Evolutionary conservation across 495 filamentous ascomycete genomes (phyloP), one percentile per base, ranked within the genome.

Genomic region (Amphirosellinia nigrospora): DNA sequence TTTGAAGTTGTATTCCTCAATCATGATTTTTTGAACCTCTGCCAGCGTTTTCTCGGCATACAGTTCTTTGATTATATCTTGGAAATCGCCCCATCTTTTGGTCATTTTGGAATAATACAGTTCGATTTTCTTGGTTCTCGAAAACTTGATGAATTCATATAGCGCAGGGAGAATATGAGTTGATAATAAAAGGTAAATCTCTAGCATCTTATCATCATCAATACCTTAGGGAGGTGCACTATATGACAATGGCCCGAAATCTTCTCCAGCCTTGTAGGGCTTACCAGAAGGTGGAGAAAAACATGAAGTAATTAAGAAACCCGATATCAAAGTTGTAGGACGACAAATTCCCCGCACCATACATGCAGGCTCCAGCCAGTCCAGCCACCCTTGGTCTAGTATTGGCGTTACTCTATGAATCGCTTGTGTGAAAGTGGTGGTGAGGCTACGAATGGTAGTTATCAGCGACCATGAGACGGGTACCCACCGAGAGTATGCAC

Each of bases 11-110:
- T 85, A 76, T 59, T 64, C 69, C n/a, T 81, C 75, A 55, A 77
- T 74, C 81, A 85, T 83, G 15, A 81, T 75, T 56, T 74, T 71
- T 67, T 73, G 77, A 21, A 85, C 83, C 58, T 78, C 79, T 8
- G 79, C 74, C 26, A 85, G 80, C 34, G 81, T 81, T 39, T 81
- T 80, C n/a, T 82, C 71, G 66, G 77, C 77, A 69, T 85, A 85
- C 48, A 81, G 73, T 4, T 64, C 56, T 50, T 79, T 73, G 68
- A 85, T 83, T 7, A 71, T 73, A 26, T 74, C 74, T 61, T 79
- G 74, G 71, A 82, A 74, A 30, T 72, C 55, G 11, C 81, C 78
- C 82, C 82, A 85, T 58, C 68, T 62, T 71, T 84, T 84, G 38
- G 83, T 84, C 83, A 85, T 85, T 52, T 78, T 55, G 55, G 43